Percentiles rank a stretch among this genome's conserved stretches.
Evolutionary conservation across 257 asterid species (phyloP).

Genomic region (Lycium ferocissimum): DNA sequence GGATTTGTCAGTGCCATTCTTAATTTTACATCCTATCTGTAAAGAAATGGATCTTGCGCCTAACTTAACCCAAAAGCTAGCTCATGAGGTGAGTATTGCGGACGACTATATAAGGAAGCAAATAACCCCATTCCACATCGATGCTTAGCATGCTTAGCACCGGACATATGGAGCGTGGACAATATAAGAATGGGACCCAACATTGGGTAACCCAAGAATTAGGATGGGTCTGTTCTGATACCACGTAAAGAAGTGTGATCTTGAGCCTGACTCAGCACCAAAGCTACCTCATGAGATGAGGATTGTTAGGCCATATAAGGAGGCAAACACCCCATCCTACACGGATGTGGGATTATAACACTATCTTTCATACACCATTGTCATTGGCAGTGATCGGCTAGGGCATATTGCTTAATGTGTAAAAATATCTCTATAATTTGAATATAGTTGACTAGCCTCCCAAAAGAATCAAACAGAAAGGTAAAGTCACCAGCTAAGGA

Average conservation of each 20-base stretch:
- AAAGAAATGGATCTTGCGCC: neutral
- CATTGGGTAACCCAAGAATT: neutral
- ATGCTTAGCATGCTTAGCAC: slow-evolving; percentile 11
- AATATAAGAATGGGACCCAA: neutral
- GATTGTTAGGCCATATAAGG: neutral
- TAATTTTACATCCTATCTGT: neutral
- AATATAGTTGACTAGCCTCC: neutral
- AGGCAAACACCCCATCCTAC: neutral
- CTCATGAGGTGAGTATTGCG: neutral
- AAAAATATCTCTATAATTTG: slow-evolving; percentile 2
- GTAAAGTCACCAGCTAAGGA: neutral
- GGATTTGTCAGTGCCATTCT: slow-evolving; percentile 17
- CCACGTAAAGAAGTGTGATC: neutral
- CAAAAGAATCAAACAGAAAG: neutral
- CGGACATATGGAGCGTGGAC: neutral
- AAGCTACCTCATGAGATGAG: neutral
- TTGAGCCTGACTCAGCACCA: neutral
- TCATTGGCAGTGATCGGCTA: neutral
- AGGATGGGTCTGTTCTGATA: neutral
- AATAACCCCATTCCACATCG: neutral
- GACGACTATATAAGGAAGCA: neutral
- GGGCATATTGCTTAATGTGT: slow-evolving; percentile 4
- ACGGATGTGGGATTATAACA: neutral
- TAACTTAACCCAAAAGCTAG: neutral
- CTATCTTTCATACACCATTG: slow-evolving; percentile 2